A percentile compares a stretch with the other conserved stretches of the same genome.
These are phyloP conservation scores for Pelargonium cotyledonis DNA, from an alignment of 441 rosid genomes.

Conservation along the genomic window DNA sequence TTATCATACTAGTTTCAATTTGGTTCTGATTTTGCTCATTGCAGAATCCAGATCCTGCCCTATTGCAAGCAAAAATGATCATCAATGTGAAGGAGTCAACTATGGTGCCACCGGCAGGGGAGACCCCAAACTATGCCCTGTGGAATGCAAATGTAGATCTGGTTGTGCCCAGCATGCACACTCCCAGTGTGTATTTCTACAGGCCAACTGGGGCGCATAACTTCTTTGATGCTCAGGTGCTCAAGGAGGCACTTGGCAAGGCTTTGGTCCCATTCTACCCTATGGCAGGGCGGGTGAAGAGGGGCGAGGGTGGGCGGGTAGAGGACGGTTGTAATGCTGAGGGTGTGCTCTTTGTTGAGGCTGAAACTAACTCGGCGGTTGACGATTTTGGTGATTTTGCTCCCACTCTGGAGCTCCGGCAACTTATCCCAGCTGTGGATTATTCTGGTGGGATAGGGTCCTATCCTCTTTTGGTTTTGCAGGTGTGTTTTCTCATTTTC, in stretches of 20 bases:
- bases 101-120: conserved; percentile 25
- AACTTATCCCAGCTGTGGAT: conserved; percentile 25
- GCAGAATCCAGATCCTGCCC: no score
- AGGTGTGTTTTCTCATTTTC: conserved; percentile 34
- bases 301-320: conserved; percentile 25
- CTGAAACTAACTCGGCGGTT: conserved; percentile 22
- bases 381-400: conserved; percentile 27
- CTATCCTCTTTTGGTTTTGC: conserved; percentile 78
- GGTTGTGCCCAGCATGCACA: conserved; percentile 7
- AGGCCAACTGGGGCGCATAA: conserved; percentile 18
- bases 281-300: conserved; percentile 32
- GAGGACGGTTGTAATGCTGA: conserved; percentile 29
- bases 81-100: conserved; percentile 22
- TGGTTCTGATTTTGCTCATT: no score
- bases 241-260: conserved; percentile 35
- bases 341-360: conserved; percentile 34
- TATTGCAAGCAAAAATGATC: conserved; percentile 4
- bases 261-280: conserved; percentile 39
- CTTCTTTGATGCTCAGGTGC: conserved; percentile 26
- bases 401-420: conserved; percentile 13
- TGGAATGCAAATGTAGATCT: conserved; percentile 33
- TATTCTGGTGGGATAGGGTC: conserved; percentile 22
- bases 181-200: conserved; percentile 23
- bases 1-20: no score
- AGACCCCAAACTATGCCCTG: conserved; percentile 20